Conservation (phyloP, 805 yeast genomes). For the Pichia californica region DNA sequence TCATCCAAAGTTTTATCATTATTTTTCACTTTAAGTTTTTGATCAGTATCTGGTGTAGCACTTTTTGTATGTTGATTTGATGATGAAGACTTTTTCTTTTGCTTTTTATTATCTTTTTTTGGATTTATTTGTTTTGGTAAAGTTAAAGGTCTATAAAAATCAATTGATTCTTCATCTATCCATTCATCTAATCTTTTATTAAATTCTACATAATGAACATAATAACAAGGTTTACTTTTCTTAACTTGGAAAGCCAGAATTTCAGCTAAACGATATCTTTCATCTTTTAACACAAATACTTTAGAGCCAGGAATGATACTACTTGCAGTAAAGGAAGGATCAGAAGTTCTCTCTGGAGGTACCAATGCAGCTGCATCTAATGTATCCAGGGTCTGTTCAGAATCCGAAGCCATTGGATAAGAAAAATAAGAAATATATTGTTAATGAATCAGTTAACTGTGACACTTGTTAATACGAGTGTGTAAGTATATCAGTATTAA, state of each 20-base stretch:
- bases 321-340: conserved; percentile 30
- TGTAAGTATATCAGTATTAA: too few species aligned
- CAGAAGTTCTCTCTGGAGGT: conserved; percentile 26
- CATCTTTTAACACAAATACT: conserved; percentile 76
- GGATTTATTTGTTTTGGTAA: conserved; percentile 57
- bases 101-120: conserved; percentile 36
- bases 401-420: conserved; percentile 30
- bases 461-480: too few species aligned
- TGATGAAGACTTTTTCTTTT: conserved; percentile 35
- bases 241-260: conserved; percentile 68
- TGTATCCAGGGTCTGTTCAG: conserved; percentile 25
- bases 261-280: conserved; percentile 76
- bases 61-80: conserved; percentile 10
- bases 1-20: conserved; percentile 23
- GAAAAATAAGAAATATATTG: too few species aligned
- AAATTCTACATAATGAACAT: conserved; percentile 91
- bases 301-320: conserved; percentile 74
- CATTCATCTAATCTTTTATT: conserved; percentile 97
- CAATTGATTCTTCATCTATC: conserved; percentile 69
- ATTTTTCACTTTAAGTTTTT: conserved; percentile 5
- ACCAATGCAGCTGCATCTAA: conserved; percentile 24
- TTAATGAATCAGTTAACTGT: too few species aligned
- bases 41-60: conserved; percentile 14
- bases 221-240: conserved; percentile 73
- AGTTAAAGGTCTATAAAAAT: conserved; percentile 60